phyloP scores from a whole-genome alignment of 352 stramenopile species.

The Peronospora farinosa region DNA sequence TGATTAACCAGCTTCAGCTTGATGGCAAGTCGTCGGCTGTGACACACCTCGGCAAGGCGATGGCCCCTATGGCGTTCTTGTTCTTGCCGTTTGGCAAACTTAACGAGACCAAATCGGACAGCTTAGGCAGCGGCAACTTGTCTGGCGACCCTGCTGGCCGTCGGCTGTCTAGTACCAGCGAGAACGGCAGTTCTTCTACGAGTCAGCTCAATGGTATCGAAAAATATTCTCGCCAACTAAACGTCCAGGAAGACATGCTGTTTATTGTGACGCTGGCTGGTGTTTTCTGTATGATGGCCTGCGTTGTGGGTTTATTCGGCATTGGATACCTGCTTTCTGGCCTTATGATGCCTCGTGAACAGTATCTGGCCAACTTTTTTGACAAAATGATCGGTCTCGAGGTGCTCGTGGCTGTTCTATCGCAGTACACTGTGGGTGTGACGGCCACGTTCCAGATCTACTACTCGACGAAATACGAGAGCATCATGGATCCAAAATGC shows the following conservation, averaged over 20 bases:
- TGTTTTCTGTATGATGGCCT: conserved; percentile 67
- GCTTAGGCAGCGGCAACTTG: conserved; percentile 17
- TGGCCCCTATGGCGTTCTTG: conserved; percentile 67
- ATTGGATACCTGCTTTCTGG: conserved; percentile 47
- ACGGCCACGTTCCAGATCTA: conserved; percentile 83
- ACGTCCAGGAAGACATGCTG: conserved; percentile 75
- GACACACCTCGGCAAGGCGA: conserved; percentile 62
- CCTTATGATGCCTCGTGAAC: conserved; percentile 61
- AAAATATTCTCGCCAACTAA: conserved; percentile 61
- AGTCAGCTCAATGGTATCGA: conserved; percentile 44
- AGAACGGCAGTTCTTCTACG: conserved; percentile 14
- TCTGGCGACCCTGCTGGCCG: conserved; percentile 17
- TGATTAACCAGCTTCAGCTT: conserved; percentile 72
- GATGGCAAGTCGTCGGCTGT: conserved; percentile 65
- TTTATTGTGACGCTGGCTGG: conserved; percentile 75
- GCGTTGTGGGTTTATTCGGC: conserved; percentile 55
- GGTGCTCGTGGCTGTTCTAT: conserved; percentile 67
- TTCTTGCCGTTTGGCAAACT: conserved; percentile 74
- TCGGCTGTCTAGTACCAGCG: conserved; percentile 26
- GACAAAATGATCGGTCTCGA: conserved; percentile 81
- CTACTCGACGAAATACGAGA: conserved; percentile 53
- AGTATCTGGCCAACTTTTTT: conserved; percentile 73
- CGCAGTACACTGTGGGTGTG: conserved; percentile 82
- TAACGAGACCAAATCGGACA: conserved; percentile 21
- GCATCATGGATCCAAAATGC: conserved; percentile 55